Evolutionary conservation across 176 grass and related monocot species (phyloP), one percentile per base, ranked within the genome.

Genomic region (Carex kokanica): DNA sequence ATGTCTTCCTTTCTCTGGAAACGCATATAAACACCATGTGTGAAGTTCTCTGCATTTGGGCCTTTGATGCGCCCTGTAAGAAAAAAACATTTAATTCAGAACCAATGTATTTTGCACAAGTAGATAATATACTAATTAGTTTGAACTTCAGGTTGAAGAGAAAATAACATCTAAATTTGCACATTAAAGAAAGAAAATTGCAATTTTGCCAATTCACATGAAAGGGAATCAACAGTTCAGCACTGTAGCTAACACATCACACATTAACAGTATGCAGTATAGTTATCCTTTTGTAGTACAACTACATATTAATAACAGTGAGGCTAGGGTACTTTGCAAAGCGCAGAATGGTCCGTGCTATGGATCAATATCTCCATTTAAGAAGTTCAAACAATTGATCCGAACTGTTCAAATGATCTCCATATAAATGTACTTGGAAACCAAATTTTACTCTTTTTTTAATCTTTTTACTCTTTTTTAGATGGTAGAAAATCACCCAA

Each of bases 1-100:
- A 97, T 52, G 55, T 97, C 94, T 82, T 94, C 90, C 74, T 92
- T 94, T 83, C 89, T 91, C 63, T 94, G 90, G 67, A 97, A 97
- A 85, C 91, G 89, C 90, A 92, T 94, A 62, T 87, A 94, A 2
- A 97, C 86, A 87, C 89, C 94, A 45, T 97, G 94, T 2, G 91
- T 94, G 62, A 94, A 97, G 75, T 87, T 97, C 82, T 97, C 92
- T 1, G 34, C 83, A 75, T 90, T 94, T 78, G 84, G 74, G 3
- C 83, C 90, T 64, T 90, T 90, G 77, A 97, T 90, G 34, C 94
- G 88, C 7, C 91, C 94, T 97, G 79, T 68, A 84, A 88, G 31
- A 87, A 10, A 89, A 36, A 51, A 84, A 15, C 16, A 23, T 61
- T 49, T 49, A 43, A 71, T 21, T 43, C 38, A 45, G 8, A 43